Conservation (phyloP, 2,329 filamentous ascomycete genomes). For the Trichoderma afroharzianum region DNA sequence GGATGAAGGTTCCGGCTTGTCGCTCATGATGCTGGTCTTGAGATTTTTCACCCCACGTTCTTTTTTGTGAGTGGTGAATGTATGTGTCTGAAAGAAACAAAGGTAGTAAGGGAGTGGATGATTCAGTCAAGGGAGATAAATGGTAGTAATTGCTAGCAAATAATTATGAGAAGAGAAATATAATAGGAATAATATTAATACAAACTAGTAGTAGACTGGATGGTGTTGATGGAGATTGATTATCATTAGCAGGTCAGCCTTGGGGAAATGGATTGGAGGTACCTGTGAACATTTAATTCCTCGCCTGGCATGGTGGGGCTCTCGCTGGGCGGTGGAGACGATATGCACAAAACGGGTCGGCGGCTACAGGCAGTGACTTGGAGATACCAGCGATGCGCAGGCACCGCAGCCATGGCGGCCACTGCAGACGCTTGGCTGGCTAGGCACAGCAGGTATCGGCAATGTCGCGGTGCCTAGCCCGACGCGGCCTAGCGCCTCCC, state of each 20-base stretch:
- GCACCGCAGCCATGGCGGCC: not conserved
- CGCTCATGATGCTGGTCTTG: constrained; percentile 4
- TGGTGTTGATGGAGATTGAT: not conserved
- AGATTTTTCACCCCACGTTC: not conserved
- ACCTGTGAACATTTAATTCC: constrained; percentile 5
- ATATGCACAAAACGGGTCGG: constrained; percentile 18
- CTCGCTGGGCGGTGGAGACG: not conserved
- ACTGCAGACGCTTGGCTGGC: not conserved
- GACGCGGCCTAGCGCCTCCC: constrained; percentile 37
- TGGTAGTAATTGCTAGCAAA: not conserved
- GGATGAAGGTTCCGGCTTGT: not conserved
- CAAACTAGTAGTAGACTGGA: not conserved
- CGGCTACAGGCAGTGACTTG: constrained; percentile 3
- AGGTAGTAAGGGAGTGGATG: too few species aligned
- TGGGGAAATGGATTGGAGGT: not conserved
- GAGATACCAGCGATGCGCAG: not conserved
- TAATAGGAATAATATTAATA: not conserved
- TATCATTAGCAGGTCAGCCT: not conserved
- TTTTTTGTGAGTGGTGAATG: not conserved
- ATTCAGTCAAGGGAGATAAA: not conserved
- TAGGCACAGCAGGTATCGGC: not conserved
- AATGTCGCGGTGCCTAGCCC: constrained; percentile 18
- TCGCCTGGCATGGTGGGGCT: constrained; percentile 4
- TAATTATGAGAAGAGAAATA: not conserved
- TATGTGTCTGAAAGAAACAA: not conserved